phyloP scores from a whole-genome alignment of 192 early-diverging fungal species.

The Linderina pennispora region DNA sequence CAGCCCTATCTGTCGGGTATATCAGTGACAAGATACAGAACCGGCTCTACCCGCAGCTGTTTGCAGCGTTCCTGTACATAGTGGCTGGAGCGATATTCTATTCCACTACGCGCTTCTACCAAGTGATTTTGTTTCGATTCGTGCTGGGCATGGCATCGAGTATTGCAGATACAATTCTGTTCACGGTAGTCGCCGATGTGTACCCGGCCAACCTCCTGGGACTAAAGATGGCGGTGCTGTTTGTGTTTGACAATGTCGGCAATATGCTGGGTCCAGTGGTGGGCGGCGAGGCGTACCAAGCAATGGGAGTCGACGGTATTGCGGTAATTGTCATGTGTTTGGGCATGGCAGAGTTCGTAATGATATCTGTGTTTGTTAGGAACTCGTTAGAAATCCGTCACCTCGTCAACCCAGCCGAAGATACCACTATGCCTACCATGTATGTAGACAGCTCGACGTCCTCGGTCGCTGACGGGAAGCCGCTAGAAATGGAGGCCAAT shows the following conservation, averaged over 20 bases:
- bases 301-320: constrained; percentile 39
- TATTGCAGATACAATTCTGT: constrained; percentile 40
- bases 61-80: constrained; percentile 23
- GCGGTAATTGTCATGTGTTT: constrained; percentile 30
- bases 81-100: constrained; percentile 25
- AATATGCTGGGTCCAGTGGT: constrained; percentile 41
- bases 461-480: neutral
- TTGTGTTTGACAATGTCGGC: constrained; percentile 44
- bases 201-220: constrained; percentile 40
- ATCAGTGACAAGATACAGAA: constrained; percentile 41
- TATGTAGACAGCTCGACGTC: neutral
- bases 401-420: no score
- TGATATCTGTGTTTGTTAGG: constrained; percentile 31
- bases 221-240: constrained; percentile 34
- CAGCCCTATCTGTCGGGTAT: constrained; percentile 24
- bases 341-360: constrained; percentile 17
- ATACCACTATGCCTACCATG: no score
- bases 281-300: constrained; percentile 35
- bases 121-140: constrained; percentile 30
- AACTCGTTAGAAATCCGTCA: constrained; percentile 38
- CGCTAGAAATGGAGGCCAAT: constrained; percentile 1
- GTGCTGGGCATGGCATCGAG: constrained; percentile 36
- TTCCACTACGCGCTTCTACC: constrained; percentile 27
- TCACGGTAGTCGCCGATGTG: constrained; percentile 42
- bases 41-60: constrained; percentile 17